Percentiles rank a stretch among this genome's conserved stretches.
These are phyloP conservation scores for Podospora pseudoanserina DNA, from an alignment of 495 filamentous ascomycete genomes.

Conservation along the genomic window DNA sequence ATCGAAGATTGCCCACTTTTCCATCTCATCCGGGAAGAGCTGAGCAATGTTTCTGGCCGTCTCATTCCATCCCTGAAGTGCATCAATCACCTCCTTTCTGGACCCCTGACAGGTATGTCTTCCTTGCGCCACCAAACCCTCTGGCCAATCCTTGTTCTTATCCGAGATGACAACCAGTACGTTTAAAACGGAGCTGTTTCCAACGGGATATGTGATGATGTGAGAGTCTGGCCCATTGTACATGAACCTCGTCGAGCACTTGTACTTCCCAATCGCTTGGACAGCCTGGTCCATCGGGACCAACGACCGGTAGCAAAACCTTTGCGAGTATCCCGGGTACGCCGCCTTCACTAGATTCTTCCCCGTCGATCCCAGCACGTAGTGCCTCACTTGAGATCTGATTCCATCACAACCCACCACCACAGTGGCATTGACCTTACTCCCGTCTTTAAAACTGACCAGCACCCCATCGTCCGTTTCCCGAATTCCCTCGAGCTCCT, in stretches of 20 bases:
- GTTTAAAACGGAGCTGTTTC: slow-evolving; percentile 36
- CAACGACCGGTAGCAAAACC: slow-evolving; percentile 44
- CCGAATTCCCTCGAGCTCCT: slow-evolving; percentile 25
- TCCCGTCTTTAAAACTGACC: slow-evolving; percentile 38
- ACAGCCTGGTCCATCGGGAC: slow-evolving; percentile 37
- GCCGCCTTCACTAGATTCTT: slow-evolving; percentile 24
- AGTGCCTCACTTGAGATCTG: slow-evolving; percentile 37
- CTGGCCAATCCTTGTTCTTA: slow-evolving; percentile 30
- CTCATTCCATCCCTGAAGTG: slow-evolving; percentile 40
- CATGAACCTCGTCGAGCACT: slow-evolving; percentile 37
- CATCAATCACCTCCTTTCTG: slow-evolving; percentile 30
- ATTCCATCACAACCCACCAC: slow-evolving; percentile 49
- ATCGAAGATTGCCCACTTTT: slow-evolving; percentile 58
- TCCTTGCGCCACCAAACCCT: slow-evolving; percentile 11
- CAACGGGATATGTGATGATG: slow-evolving; percentile 41
- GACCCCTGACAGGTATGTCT: slow-evolving; percentile 32
- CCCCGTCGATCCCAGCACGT: slow-evolving; percentile 21
- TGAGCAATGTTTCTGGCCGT: slow-evolving; percentile 38
- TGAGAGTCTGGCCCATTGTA: slow-evolving; percentile 42
- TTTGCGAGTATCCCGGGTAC: slow-evolving; percentile 35
- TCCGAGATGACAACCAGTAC: slow-evolving; percentile 40
- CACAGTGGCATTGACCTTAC: slow-evolving; percentile 31
- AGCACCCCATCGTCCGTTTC: slow-evolving; percentile 19
- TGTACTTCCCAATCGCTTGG: slow-evolving; percentile 26
- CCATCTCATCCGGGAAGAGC: slow-evolving; percentile 43